Percentiles rank a stretch among this genome's conserved stretches.
These are phyloP conservation scores for Boletellus emodensis DNA, from an alignment of 768 basidiomycete species.

Conservation along the genomic window DNA sequence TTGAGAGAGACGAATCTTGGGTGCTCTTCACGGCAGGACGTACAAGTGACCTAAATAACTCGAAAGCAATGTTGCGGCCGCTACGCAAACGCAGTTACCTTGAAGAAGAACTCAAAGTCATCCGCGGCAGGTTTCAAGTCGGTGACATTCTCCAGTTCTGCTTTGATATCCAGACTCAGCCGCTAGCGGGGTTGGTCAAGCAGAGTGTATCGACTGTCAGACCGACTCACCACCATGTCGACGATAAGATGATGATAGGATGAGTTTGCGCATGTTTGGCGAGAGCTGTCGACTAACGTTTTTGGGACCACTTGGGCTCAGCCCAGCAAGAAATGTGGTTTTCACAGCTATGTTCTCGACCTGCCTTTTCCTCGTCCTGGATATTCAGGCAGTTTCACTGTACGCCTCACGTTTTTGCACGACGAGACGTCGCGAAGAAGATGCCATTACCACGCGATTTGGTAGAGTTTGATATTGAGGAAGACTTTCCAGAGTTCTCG, in stretches of 20 bases:
- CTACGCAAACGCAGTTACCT: slow-evolving; percentile 38
- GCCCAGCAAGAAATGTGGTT: slow-evolving; percentile 19
- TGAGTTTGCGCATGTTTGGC: slow-evolving; percentile 27
- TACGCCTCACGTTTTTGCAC: slow-evolving; percentile 16
- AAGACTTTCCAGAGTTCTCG: slow-evolving; percentile 29
- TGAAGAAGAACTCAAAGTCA: slow-evolving; percentile 78
- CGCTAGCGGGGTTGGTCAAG: slow-evolving; percentile 34
- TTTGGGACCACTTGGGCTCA: not conserved
- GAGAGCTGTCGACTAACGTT: not conserved
- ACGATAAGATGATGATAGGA: not conserved
- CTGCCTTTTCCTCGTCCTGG: slow-evolving; percentile 5
- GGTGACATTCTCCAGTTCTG: slow-evolving; percentile 77
- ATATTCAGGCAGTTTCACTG: slow-evolving; percentile 23
- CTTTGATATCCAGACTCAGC: slow-evolving; percentile 66
- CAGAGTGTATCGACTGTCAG: not conserved
- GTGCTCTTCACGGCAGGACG: slow-evolving; percentile 72
- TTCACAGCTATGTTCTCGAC: slow-evolving; percentile 16
- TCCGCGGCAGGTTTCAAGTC: slow-evolving; percentile 59
- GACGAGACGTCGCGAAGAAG: slow-evolving; percentile 17
- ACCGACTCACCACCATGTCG: slow-evolving; percentile 50
- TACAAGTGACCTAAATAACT: slow-evolving; percentile 63
- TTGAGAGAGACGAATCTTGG: slow-evolving; percentile 71
- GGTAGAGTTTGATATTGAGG: slow-evolving; percentile 34
- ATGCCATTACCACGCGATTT: slow-evolving; percentile 40
- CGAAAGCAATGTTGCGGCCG: not conserved